Evolutionary conservation across 2,329 filamentous ascomycete genomes (phyloP).

Genomic region (Cordyceps cateniannulata): DNA sequence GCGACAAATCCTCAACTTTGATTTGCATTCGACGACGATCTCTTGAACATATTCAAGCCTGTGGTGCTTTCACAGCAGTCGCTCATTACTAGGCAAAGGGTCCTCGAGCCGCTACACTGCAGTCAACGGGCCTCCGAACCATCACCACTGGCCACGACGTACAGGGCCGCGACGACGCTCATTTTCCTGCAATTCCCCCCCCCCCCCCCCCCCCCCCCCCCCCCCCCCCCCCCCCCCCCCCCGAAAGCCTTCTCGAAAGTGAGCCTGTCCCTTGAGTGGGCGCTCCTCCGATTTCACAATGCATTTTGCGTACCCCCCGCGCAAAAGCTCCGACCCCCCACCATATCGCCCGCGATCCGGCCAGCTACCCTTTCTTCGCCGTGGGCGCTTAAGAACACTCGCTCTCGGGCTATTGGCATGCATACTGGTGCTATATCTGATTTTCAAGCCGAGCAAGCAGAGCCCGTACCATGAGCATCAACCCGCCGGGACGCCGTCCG

Average conservation of each 20-base stretch:
- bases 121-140: background rate
- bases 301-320: slow-evolving; percentile 86
- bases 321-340: slow-evolving; percentile 72
- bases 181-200: background rate
- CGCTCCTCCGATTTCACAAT: slow-evolving; percentile 37
- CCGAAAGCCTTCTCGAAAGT: background rate
- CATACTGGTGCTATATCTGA: slow-evolving; percentile 54
- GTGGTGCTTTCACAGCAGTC: background rate
- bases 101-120: background rate
- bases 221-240: too few species aligned
- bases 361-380: slow-evolving; percentile 47
- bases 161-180: background rate
- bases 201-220: background rate
- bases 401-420: slow-evolving; percentile 48
- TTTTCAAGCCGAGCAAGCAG: slow-evolving; percentile 34
- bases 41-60: background rate
- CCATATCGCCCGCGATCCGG: slow-evolving; percentile 60
- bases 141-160: background rate
- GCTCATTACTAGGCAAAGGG: background rate
- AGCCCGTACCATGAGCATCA: slow-evolving; percentile 29
- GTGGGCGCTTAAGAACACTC: slow-evolving; percentile 55
- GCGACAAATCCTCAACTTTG: background rate
- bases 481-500: slow-evolving; percentile 51
- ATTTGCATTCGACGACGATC: background rate
- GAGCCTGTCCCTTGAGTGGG: background rate